These are phyloP conservation scores for Ophiostoma himal-ulmi DNA, from an alignment of 2,329 filamentous ascomycete genomes.

Conservation along the genomic window DNA sequence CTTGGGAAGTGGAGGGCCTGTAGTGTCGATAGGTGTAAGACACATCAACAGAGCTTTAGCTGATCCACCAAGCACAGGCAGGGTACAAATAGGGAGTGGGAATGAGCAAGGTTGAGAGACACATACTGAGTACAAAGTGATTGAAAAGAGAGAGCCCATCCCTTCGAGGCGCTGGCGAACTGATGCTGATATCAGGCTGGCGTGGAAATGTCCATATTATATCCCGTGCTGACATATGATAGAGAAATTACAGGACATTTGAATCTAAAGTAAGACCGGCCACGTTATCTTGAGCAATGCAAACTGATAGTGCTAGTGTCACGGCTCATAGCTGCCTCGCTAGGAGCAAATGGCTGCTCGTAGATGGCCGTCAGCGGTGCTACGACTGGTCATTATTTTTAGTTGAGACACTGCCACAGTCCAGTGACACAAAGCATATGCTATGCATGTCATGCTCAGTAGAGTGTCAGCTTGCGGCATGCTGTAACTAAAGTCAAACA, in stretches of 20 bases:
- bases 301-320: neutral
- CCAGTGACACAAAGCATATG: neutral
- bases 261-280: neutral
- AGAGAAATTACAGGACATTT: neutral
- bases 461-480: neutral
- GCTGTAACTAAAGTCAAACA: no score
- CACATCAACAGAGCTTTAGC: neutral
- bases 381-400: neutral
- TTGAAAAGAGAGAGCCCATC: neutral
- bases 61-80: constrained; percentile 1
- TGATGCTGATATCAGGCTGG: neutral
- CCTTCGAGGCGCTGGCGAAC: neutral
- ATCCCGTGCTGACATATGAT: neutral
- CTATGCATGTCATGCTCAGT: neutral
- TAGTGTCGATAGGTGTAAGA: neutral
- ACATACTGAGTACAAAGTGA: neutral
- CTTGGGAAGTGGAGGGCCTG: neutral
- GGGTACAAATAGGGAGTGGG: neutral
- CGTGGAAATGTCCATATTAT: neutral
- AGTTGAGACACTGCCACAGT: no score
- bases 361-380: neutral
- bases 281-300: neutral
- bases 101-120: neutral
- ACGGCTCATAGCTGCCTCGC: neutral
- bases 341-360: neutral